Conservation (phyloP, 202 grass and related monocot species). For the Schoenoplectus tabernaemontani region DNA sequence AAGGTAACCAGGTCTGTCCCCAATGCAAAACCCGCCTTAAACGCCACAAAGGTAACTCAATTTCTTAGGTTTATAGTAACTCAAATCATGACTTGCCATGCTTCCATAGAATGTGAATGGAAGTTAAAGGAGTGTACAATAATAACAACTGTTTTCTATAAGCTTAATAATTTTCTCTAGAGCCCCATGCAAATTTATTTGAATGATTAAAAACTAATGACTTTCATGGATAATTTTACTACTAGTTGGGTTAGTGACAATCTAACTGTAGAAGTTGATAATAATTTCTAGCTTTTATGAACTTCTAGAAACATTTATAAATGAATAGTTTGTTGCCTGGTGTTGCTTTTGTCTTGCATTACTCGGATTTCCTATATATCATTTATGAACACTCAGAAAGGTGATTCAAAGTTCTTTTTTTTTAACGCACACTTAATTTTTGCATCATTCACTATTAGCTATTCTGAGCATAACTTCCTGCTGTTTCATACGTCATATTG, state of each 20-base stretch:
- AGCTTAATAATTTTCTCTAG: not conserved
- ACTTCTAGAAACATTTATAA: not conserved
- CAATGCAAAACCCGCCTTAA: constrained; percentile 98
- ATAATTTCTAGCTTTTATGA: not conserved
- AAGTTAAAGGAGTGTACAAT: not conserved
- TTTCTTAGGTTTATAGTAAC: not conserved
- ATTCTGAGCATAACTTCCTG: not conserved
- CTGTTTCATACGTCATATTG: not conserved
- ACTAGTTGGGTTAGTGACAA: not conserved
- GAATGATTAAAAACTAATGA: not conserved
- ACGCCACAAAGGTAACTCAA: constrained; percentile 62
- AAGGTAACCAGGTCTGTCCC: constrained; percentile 89
- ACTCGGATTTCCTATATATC: too few relatives aligned
- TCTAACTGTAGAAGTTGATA: not conserved
- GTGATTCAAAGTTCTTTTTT: not conserved
- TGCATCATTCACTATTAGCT: not conserved
- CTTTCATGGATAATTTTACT: not conserved
- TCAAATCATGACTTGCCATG: not conserved
- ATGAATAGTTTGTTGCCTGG: not conserved
- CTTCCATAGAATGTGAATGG: not conserved
- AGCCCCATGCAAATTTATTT: not conserved
- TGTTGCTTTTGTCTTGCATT: too few relatives aligned
- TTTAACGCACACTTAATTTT: not conserved
- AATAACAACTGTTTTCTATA: not conserved
- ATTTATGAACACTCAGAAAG: not conserved